Evolutionary conservation across 2,329 filamentous ascomycete genomes (phyloP).

Genomic region (Trichoderma koningii): DNA sequence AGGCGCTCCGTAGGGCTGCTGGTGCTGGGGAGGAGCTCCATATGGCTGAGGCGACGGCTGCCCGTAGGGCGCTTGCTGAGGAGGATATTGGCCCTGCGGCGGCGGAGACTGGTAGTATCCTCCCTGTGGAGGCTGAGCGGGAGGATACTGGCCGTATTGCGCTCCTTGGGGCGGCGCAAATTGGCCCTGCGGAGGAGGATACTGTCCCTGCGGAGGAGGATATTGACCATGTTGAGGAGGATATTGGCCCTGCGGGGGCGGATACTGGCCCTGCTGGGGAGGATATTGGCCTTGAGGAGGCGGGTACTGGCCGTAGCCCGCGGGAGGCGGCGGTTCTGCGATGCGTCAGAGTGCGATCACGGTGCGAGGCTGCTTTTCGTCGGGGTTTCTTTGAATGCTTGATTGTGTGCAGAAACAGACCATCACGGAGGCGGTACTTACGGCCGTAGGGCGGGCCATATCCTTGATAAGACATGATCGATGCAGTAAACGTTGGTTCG

Average conservation of each 20-base stretch:
- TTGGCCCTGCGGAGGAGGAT: constrained; percentile 38
- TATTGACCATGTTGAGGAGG: constrained; percentile 40
- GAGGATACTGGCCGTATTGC: constrained; percentile 36
- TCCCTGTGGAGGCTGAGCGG: constrained; percentile 30
- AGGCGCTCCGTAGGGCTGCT: constrained; percentile 30
- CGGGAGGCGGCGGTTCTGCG: constrained; percentile 38
- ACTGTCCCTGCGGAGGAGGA: constrained; percentile 40
- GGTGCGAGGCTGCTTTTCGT: background rate
- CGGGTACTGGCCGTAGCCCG: constrained; percentile 45
- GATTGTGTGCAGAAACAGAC: background rate
- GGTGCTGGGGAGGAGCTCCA: constrained; percentile 38
- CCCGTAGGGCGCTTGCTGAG: constrained; percentile 33
- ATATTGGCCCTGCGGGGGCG: constrained; percentile 39
- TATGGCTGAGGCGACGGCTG: constrained; percentile 34
- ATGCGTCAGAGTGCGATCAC: constrained; percentile 28
- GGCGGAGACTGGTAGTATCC: constrained; percentile 37
- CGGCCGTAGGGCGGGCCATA: constrained; percentile 40
- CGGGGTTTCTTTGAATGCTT: too few species aligned
- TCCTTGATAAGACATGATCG: constrained; percentile 42
- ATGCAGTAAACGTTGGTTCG: constrained; percentile 5
- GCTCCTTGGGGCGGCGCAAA: constrained; percentile 31
- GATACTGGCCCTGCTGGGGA: constrained; percentile 43
- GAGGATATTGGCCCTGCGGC: constrained; percentile 34
- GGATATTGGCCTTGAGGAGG: constrained; percentile 41
- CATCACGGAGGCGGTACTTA: constrained; percentile 34